phyloP scores from a whole-genome alignment of 148 eudicot genomes.

The Persicaria maculosa region DNA sequence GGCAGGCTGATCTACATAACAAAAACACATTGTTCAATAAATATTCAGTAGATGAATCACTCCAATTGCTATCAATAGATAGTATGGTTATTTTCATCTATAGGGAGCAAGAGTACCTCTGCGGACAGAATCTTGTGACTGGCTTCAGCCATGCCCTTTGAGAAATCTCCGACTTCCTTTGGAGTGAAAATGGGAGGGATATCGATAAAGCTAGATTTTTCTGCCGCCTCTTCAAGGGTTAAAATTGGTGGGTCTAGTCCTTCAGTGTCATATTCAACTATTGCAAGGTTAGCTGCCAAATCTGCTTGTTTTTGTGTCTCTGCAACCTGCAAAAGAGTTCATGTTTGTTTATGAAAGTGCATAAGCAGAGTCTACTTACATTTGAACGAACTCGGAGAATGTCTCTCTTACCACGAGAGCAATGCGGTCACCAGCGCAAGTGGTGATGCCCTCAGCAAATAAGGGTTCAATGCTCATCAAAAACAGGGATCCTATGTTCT shows the following conservation, averaged over 20 bases:
- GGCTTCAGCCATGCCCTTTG: slow-evolving; percentile 87
- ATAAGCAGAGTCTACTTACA: background rate
- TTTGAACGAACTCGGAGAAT: background rate
- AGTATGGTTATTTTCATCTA: no score
- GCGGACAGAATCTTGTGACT: slow-evolving; percentile 76
- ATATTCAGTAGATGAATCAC: background rate
- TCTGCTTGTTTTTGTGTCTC: slow-evolving; percentile 79
- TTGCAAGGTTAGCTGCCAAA: slow-evolving; percentile 55
- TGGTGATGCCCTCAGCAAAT: slow-evolving; percentile 71
- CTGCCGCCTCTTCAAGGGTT: slow-evolving; percentile 84
- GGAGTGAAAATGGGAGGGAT: slow-evolving; percentile 59
- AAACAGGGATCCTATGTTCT: slow-evolving; percentile 47
- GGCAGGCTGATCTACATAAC: slow-evolving; percentile 57
- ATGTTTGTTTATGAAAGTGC: background rate
- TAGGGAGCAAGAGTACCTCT: slow-evolving; percentile 41
- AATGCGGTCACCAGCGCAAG: slow-evolving; percentile 66
- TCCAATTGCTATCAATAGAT: background rate
- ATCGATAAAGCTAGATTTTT: slow-evolving; percentile 61
- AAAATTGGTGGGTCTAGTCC: slow-evolving; percentile 71
- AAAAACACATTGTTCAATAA: background rate
- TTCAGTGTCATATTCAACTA: slow-evolving; percentile 58
- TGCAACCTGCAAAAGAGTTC: slow-evolving; percentile 49
- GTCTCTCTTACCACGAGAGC: slow-evolving; percentile 66
- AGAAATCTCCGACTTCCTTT: slow-evolving; percentile 57
- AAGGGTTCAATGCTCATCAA: slow-evolving; percentile 54